Evolutionary conservation across 805 yeast species (phyloP), one percentile per base, ranked within the genome.

Genomic region (Candida xiaguanensis): DNA sequence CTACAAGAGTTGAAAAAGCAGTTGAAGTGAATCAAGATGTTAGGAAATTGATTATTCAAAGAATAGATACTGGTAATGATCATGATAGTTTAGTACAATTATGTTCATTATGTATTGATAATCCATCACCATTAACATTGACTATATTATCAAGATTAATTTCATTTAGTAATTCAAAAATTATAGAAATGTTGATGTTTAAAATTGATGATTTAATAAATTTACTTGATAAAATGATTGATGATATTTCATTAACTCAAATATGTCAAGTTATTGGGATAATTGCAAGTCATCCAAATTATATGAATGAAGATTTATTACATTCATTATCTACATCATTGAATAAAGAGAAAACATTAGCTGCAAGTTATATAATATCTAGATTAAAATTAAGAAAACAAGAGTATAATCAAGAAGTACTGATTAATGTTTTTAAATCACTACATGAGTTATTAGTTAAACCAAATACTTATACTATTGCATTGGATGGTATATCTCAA

Each of bases 1-100:
- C 67, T 3, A 61, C 75, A 0, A 70, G 91, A 50, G 50, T 85
- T 18, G 87, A 82, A 8, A 85, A 78, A 42, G 85, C 91, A 0
- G 37, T 85, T 8, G 82, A 77, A 29, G 61, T 74, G 30, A 95
- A 88, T 51, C 67, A 67, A 0, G 53, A 49, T 2, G 85, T 84
- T 1, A 64, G 65, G 17, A 31, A 36, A 0, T 45, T 53, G 7
- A 42, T 65, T 14, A 42, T 47, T n/a, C 14, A 39, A 2, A 54
- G 59, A 24, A 55, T 65, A 14, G 36, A 33, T 1, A n/a, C 18
- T 3, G 34, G 34, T n/a, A n/a, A n/a, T 2, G 61, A 56, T 36
- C 44, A 48, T 12, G 49, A 39, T 53, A 55, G 16, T 30, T 56
- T 32, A 36, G 36, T 14, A 33, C 44, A 7, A 60, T 65, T 36